Evolutionary conservation across 148 eudicot species (phyloP).

Genomic region (Silene latifolia): DNA sequence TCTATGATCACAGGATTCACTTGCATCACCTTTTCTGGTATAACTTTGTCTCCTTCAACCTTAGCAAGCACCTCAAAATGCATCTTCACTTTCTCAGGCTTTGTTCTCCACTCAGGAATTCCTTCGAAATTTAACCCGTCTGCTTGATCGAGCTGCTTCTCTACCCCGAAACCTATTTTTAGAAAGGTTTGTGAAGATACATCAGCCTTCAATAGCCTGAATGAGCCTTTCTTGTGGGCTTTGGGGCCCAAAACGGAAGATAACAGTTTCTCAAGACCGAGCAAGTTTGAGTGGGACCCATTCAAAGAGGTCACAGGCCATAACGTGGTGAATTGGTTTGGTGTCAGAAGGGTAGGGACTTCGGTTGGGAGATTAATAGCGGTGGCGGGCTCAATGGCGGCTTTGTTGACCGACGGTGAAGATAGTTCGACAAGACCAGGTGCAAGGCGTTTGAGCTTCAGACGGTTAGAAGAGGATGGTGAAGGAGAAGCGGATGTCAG

Average conservation of each 20-base stretch:
- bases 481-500: constrained; percentile 71
- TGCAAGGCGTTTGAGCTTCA: constrained; percentile 87
- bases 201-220: constrained; percentile 81
- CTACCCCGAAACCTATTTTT: constrained; percentile 75
- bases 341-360: constrained; percentile 63
- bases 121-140: constrained; percentile 36
- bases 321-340: constrained; percentile 59
- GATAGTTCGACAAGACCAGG: constrained; percentile 94
- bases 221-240: constrained; percentile 69
- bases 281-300: constrained; percentile 65
- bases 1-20: constrained; percentile 57
- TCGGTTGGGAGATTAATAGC: constrained; percentile 64
- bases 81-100: constrained; percentile 71
- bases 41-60: constrained; percentile 79
- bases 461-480: constrained; percentile 50
- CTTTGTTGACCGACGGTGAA: constrained; percentile 39
- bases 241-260: constrained; percentile 68
- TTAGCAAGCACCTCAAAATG: constrained; percentile 91
- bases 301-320: constrained; percentile 82
- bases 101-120: constrained; percentile 84
- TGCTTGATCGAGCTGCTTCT: constrained; percentile 57
- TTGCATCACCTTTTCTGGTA: constrained; percentile 80
- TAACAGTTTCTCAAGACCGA: constrained; percentile 68
- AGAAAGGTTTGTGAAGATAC: constrained; percentile 78
- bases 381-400: constrained; percentile 27